Conservation (phyloP, 345 rosid genomes). For the Eucalyptus cloeziana region DNA sequence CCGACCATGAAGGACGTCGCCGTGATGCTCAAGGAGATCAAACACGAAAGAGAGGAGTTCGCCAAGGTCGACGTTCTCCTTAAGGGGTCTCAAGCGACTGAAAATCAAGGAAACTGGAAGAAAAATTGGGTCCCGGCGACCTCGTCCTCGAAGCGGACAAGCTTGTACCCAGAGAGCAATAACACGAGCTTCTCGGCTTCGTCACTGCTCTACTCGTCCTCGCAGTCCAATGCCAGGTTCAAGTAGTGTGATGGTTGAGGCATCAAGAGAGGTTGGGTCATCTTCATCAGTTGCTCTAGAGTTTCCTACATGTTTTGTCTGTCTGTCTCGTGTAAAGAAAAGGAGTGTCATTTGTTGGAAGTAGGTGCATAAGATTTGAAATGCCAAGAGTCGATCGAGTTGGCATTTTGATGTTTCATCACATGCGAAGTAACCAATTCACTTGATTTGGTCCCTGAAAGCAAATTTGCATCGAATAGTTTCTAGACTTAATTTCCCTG, state of each 20-base stretch:
- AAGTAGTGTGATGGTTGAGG: not conserved
- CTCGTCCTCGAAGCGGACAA: slow-evolving; percentile 38
- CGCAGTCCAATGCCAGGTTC: not conserved
- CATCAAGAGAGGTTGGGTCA: not conserved
- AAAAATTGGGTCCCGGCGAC: slow-evolving; percentile 6
- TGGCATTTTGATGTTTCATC: not conserved
- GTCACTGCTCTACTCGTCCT: slow-evolving; percentile 67
- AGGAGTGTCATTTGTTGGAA: not conserved
- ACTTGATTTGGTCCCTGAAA: not conserved
- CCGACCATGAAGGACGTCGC: slow-evolving; percentile 93
- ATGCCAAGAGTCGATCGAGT: not conserved
- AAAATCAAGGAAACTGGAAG: slow-evolving; percentile 9
- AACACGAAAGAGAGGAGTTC: slow-evolving; percentile 69
- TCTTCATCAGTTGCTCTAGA: not conserved
- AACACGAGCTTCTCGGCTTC: slow-evolving; percentile 81
- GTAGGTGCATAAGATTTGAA: not conserved
- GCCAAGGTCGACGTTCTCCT: slow-evolving; percentile 67
- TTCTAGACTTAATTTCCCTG: not conserved
- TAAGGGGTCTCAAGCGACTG: slow-evolving; percentile 47
- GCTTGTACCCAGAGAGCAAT: slow-evolving; percentile 39
- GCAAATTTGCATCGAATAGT: not conserved
- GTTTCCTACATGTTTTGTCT: not conserved
- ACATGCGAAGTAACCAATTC: not conserved
- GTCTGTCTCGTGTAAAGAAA: not conserved
- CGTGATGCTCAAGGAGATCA: slow-evolving; percentile 93